Evolutionary conservation across 805 yeast genomes (phyloP), one percentile per base, ranked within the genome.

Genomic region (Scheffersomyces ergatensis): DNA sequence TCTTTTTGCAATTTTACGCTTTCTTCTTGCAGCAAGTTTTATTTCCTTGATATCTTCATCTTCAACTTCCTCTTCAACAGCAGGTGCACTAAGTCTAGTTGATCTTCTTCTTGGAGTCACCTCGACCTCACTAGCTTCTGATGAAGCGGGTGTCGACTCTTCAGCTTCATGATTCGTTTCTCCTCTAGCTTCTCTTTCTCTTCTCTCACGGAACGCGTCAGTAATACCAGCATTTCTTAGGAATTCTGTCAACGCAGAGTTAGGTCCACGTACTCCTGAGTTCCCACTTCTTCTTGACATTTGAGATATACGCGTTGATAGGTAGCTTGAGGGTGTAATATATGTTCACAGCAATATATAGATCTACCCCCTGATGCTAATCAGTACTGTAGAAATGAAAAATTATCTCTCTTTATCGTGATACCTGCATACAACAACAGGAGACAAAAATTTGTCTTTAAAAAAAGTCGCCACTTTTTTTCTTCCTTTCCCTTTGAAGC

Each of bases 211-310:
- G 57, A 89, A 89, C 32, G 79, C 81, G 42, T 82, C 89, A 1
- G 96, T 85, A 63, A 90, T 90, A 26, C 97, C 97, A 61, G 89
- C 95, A 42, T 85, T 88, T 37, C 89, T 72, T 45, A 90, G 72
- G 54, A 90, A 90, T 61, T 86, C 93, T 0, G 97, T 90, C 49
- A 90, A 69, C 0, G 97, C 97, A 50, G 95, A 84, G 66, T 87
- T 88, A 34, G 95, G 86, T 5, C 84, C 86, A 31, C 67, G 53
- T 11, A 70, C 72, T 24, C 59, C 58, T 11, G 51, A 44, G 3
- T 38, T 45, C 19, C 39, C 47, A 15, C 34, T 36, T 38, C 57
- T 44, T 38, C 57, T 34, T 15, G 52, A 36, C 56, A 52, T 52
- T 13, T 8, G 21, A 20, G 12, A 29, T 7, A 25, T 13, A 25